phyloP scores from a whole-genome alignment of 164 flowering plant genomes.

The Protea cynaroides region DNA sequence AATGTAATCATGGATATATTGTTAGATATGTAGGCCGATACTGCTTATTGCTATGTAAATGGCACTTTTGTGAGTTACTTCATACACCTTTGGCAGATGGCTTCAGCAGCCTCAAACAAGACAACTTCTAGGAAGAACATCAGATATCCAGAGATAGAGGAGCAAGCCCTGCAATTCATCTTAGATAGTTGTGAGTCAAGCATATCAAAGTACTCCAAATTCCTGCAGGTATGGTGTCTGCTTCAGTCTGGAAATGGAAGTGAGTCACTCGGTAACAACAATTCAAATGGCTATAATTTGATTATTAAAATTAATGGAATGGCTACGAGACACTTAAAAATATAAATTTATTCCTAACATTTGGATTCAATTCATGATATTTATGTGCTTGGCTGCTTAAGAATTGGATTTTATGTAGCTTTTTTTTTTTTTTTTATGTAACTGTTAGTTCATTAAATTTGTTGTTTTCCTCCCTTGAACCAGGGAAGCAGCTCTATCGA shows the following conservation, averaged over 20 bases:
- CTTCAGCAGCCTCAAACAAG: slow-evolving; percentile 80
- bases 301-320: no score
- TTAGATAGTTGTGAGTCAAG: slow-evolving; percentile 83
- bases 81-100: slow-evolving; percentile 55
- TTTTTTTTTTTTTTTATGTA: background rate
- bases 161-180: slow-evolving; percentile 71
- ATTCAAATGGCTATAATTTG: background rate
- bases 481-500: slow-evolving; percentile 85
- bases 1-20: background rate
- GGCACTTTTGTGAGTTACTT: background rate
- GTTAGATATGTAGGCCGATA: background rate
- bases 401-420: background rate
- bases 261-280: background rate
- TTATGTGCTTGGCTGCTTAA: background rate
- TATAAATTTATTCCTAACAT: background rate
- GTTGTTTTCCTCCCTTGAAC: background rate
- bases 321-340: no score
- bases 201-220: slow-evolving; percentile 80
- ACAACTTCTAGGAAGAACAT: slow-evolving; percentile 45
- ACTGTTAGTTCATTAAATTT: background rate
- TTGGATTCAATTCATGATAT: background rate
- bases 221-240: slow-evolving; percentile 55
- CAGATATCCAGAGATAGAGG: slow-evolving; percentile 75
- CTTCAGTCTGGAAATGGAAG: background rate
- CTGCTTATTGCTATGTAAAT: background rate